Conservation (phyloP, 2,329 filamentous ascomycete species). For the Colletotrichum sp. region DNA sequence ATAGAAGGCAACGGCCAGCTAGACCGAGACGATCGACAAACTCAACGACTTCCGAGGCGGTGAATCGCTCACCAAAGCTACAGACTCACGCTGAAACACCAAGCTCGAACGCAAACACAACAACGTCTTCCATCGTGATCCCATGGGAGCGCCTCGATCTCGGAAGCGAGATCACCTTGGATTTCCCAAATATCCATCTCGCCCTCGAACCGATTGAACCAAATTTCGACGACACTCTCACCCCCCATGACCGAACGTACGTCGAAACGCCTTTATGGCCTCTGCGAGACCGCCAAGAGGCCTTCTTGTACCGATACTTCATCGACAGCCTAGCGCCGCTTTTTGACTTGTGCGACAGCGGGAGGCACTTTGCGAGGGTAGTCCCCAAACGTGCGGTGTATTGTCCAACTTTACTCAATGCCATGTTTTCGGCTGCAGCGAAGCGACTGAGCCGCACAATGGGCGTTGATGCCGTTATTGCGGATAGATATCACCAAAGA, state of each 20-base stretch:
- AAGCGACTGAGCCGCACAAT: slow-evolving; percentile 27
- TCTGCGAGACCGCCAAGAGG: slow-evolving; percentile 27
- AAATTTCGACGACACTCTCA: neutral
- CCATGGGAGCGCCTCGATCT: neutral
- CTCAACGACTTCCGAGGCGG: neutral
- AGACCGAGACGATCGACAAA: neutral
- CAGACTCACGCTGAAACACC: neutral
- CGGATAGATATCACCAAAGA: slow-evolving; percentile 31
- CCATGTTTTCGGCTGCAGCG: slow-evolving; percentile 31
- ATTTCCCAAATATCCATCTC: neutral
- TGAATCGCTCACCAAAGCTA: neutral
- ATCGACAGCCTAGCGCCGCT: slow-evolving; percentile 29
- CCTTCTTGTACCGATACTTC: slow-evolving; percentile 32
- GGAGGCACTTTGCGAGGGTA: slow-evolving; percentile 31
- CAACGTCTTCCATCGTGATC: neutral
- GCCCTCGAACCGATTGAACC: slow-evolving; percentile 4
- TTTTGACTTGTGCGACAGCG: slow-evolving; percentile 32
- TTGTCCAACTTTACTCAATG: slow-evolving; percentile 32
- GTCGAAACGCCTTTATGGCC: slow-evolving; percentile 17
- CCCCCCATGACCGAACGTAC: neutral
- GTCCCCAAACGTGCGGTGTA: slow-evolving; percentile 30
- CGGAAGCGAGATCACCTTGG: neutral
- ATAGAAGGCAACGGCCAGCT: neutral
- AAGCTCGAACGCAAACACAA: neutral
- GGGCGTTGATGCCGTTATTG: slow-evolving; percentile 26